Evolutionary conservation across 2,329 filamentous ascomycete species (phyloP), one percentile per base, ranked within the genome.

Genomic region (Penicillium corylophilum): DNA sequence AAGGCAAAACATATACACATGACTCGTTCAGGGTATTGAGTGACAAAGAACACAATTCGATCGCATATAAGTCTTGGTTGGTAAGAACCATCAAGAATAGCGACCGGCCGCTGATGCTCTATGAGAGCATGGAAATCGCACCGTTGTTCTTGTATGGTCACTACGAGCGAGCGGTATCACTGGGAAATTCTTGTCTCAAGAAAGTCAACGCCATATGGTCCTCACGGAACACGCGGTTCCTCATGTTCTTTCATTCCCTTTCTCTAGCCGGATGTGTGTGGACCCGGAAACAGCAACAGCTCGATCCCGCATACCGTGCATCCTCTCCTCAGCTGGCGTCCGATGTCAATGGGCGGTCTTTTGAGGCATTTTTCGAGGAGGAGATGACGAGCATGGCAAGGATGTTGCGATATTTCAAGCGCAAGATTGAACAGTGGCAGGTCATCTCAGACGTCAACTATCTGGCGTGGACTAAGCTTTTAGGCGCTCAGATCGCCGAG

Each of bases 121-220:
- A 33, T n/a, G 29, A 33, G 29, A 33, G 29, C 29, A 33, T 33
- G 29, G 29, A 33, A n/a, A 33, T 33, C 5, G 29, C 29, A 3
- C 42, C 42, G 4, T 29, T 44, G 33, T 44, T 44, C 9, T 26
- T 44, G 16, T 44, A 44, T 16, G 42, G 42, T 7, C 42, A 44
- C 42, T 44, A 44, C 42, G 26, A 33, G 42, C 42, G 42, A 44
- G 42, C 42, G 42, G 26, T 44, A 9, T 23, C 26, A 8, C 24
- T 44, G 28, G 42, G 42, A 23, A 44, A 44, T 44, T 44, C 42
- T 33, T 44, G 42, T 44, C 42, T 44, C 42, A 44, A 44, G 26
- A 44, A 44, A 33, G 26, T 44, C 15, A 44, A 44, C 15, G 42
- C 42, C n/a, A 44, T 44, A 18, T 44, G 42, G 42, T 44, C 42